Evolutionary conservation across 2,329 filamentous ascomycete genomes (phyloP).

Genomic region (Colletotrichum sp.): DNA sequence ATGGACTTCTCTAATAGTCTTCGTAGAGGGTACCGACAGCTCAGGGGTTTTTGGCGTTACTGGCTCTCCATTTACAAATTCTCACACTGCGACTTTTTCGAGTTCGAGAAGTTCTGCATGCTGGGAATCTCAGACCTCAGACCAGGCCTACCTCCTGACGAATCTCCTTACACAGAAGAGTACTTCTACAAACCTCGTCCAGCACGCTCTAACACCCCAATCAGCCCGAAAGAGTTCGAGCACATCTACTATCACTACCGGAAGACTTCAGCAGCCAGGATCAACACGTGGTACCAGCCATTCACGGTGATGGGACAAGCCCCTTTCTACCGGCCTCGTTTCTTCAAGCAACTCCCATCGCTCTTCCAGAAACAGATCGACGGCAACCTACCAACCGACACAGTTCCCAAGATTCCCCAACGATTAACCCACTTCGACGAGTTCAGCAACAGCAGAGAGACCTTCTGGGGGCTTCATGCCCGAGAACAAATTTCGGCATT

Average conservation of each 20-base stretch:
- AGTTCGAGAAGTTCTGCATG: background rate
- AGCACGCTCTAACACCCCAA: background rate
- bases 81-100: background rate
- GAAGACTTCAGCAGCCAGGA: background rate
- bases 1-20: fast-evolving
- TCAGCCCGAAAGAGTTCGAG: background rate
- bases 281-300: background rate
- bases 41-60: background rate
- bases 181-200: background rate
- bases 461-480: background rate
- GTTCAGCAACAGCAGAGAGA: background rate
- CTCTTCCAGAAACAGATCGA: background rate
- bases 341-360: fast-evolving
- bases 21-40: background rate
- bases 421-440: background rate
- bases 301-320: background rate
- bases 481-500: no score
- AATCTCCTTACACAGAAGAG: background rate
- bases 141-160: background rate
- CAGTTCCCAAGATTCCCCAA: background rate
- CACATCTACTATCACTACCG: background rate
- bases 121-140: no score
- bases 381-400: background rate
- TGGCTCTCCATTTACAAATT: background rate
- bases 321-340: background rate